Conservation (phyloP, 345 rosid genomes). For the Microcos paniculata region DNA sequence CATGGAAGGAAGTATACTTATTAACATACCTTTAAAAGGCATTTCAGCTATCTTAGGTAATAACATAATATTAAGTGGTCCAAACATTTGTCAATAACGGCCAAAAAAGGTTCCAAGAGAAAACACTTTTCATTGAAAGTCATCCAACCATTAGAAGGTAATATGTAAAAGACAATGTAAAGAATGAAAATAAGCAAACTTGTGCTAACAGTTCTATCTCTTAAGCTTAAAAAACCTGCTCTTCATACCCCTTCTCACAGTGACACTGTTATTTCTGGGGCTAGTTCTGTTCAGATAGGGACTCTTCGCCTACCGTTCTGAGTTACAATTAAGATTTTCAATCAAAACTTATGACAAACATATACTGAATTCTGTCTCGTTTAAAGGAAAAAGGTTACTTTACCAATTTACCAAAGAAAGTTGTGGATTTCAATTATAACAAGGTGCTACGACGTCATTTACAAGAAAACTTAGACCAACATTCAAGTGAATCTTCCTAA, state of each 20-base stretch:
- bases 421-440: neutral
- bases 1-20: slow-evolving; percentile 12
- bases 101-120: neutral
- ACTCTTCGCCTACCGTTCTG: neutral
- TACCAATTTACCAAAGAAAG: neutral
- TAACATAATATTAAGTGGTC: slow-evolving; percentile 14
- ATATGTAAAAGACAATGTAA: too few relatives aligned
- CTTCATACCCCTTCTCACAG: neutral
- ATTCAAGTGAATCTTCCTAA: neutral
- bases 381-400: neutral
- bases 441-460: neutral
- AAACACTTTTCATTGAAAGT: slow-evolving; percentile 2
- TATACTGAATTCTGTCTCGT: neutral
- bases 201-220: neutral
- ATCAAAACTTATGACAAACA: neutral
- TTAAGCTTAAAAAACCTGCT: neutral
- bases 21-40: slow-evolving; percentile 17
- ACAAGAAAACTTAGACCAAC: neutral
- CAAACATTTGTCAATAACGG: neutral
- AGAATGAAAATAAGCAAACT: neutral
- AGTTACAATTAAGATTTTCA: neutral
- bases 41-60: slow-evolving; percentile 4
- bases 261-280: neutral
- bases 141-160: neutral
- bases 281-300: neutral